These are phyloP conservation scores for Heritiera fomes DNA, from an alignment of 345 rosid species.

Conservation along the genomic window DNA sequence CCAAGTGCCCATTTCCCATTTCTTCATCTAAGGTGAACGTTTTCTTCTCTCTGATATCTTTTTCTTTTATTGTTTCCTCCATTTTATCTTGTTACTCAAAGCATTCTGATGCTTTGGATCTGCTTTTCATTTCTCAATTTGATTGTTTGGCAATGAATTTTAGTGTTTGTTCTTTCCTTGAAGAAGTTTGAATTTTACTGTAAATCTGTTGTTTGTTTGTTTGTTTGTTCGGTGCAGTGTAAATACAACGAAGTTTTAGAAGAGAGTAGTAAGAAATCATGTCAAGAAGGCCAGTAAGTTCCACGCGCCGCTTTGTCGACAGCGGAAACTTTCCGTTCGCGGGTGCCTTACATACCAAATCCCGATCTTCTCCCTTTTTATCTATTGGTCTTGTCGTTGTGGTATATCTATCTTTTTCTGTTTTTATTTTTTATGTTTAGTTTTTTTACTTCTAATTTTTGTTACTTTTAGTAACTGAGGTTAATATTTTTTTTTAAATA, in stretches of 20 bases:
- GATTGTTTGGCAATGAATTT: background rate
- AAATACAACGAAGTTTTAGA: background rate
- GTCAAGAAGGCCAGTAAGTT: constrained; percentile 87
- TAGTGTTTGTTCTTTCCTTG: background rate
- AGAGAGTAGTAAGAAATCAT: constrained; percentile 32
- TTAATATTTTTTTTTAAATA: too few species aligned
- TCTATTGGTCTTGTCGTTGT: constrained; percentile 68
- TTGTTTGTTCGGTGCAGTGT: constrained; percentile 11
- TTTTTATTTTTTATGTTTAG: background rate
- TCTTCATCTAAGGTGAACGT: constrained; percentile 7
- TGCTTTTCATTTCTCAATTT: background rate
- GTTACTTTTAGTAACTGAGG: too few species aligned
- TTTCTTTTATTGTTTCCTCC: background rate
- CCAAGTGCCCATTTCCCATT: background rate
- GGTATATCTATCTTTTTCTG: constrained; percentile 34
- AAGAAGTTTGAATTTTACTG: background rate
- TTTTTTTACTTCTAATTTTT: background rate
- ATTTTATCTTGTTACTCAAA: background rate
- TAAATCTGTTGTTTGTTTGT: constrained; percentile 1
- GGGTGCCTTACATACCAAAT: constrained; percentile 70
- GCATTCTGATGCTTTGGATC: constrained; percentile 10
- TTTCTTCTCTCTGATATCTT: too few species aligned
- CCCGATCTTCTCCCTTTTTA: constrained; percentile 72
- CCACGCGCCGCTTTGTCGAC: constrained; percentile 74
- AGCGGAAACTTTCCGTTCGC: constrained; percentile 72